Evolutionary conservation across 176 grass and related monocot species (phyloP).

Genomic region (Chloris gayana): DNA sequence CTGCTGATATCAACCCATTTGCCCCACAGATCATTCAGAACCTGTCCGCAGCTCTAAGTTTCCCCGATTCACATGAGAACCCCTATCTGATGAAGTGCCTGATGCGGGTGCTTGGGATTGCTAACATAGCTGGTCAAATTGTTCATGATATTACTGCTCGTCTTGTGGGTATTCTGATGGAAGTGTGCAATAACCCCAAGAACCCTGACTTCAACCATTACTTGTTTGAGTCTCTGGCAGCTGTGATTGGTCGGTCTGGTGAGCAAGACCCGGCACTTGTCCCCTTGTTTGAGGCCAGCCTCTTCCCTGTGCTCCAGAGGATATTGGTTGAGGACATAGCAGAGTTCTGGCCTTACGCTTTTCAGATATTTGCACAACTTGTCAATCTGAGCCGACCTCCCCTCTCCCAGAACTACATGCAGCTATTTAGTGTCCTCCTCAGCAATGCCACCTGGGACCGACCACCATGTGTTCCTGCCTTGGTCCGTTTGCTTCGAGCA

Average conservation of each 20-base stretch:
- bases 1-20: constrained; percentile 82
- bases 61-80: constrained; percentile 89
- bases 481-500: constrained; percentile 80
- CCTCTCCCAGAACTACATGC: constrained; percentile 87
- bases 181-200: constrained; percentile 96
- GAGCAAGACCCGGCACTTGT: constrained; percentile 72
- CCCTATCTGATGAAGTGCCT: constrained; percentile 97
- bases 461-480: constrained; percentile 76
- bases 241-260: constrained; percentile 68
- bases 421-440: constrained; percentile 84
- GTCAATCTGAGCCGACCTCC: constrained; percentile 78
- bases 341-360: constrained; percentile 96
- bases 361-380: constrained; percentile 95
- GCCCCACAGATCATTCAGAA: constrained; percentile 73
- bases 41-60: constrained; percentile 70
- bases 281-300: constrained; percentile 66
- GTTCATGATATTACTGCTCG: constrained; percentile 59
- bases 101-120: constrained; percentile 84
- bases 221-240: constrained; percentile 88
- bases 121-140: constrained; percentile 62
- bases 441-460: constrained; percentile 84
- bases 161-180: constrained; percentile 68
- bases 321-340: constrained; percentile 92
- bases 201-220: constrained; percentile 98
- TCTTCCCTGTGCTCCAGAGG: constrained; percentile 93